Evolutionary conservation across 1,139 yeast genomes (phyloP), one percentile per base, ranked within the genome.

Genomic region (Diutina sp.): DNA sequence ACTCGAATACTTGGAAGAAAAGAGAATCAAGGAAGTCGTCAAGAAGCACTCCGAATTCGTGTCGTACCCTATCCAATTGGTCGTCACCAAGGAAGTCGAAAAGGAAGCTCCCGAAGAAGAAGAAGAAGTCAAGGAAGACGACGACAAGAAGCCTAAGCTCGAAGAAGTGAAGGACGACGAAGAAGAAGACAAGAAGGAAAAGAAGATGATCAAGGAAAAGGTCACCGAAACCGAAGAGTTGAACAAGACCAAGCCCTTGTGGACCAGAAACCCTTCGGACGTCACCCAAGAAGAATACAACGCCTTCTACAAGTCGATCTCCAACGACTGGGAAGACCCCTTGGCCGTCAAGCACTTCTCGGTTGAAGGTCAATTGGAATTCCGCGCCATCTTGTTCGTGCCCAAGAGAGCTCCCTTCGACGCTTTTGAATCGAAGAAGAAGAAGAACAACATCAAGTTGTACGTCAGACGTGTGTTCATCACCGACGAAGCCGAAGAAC

Each of bases 311-410:
- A 95, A 95, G 83, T 90, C 98, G 57, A 93, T 95, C 70, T 91
- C 99, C 59, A 95, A 95, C 78, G 99, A 95, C 77, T 95, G 99
- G 99, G 99, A 93, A 81, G 99, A 93, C 74, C 99, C 97, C 78
- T 85, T 93, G 73, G 98, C 98, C 65, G 98, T 93, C 67, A 95
- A 95, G 85, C 99, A 95, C 80, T 95, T 95, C 82, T 90, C 97
- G 58, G 99, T 95, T 72, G 99, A 95, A 81, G 99, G 99, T 84
- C 99, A 95, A 82, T 85, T 95, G 70, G 99, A 95, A 80, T 95
- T 95, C 85, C 90, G 88, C 81, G 98, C 99, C 62, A 93, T 95
- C 71, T 83, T 95, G 69, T 95, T 90, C 72, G 84, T 95, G 77
- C 99, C 99, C 77, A 90, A 89, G 83, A 90, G 99, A 81, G 98